phyloP scores from a whole-genome alignment of 2,329 filamentous ascomycete species.

The Diaporthe citrichinensis region DNA sequence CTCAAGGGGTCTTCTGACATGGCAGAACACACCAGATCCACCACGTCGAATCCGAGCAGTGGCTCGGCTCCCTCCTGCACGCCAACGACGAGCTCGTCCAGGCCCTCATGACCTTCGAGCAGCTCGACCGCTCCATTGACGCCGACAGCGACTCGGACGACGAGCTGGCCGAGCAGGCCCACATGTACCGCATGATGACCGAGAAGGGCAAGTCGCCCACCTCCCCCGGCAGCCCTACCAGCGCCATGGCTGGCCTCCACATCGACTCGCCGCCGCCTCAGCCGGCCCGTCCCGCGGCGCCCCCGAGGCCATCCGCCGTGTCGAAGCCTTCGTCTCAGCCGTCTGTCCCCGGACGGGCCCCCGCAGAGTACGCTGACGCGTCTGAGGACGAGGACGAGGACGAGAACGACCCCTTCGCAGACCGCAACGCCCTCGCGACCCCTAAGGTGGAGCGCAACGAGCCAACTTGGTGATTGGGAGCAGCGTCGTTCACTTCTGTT shows the following conservation, averaged over 20 bases:
- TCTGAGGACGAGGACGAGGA: slow-evolving; percentile 73
- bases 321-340: slow-evolving; percentile 67
- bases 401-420: slow-evolving; percentile 89
- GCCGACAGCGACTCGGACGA: slow-evolving; percentile 80
- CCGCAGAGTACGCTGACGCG: slow-evolving; percentile 69
- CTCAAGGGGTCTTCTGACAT: background rate
- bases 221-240: slow-evolving; percentile 57
- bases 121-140: slow-evolving; percentile 89
- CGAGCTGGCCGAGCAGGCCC: slow-evolving; percentile 76
- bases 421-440: slow-evolving; percentile 77
- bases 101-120: slow-evolving; percentile 93
- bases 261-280: slow-evolving; percentile 55
- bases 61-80: slow-evolving; percentile 89
- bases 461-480: slow-evolving; percentile 50
- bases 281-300: slow-evolving; percentile 58
- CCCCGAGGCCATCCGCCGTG: slow-evolving; percentile 61
- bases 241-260: slow-evolving; percentile 61
- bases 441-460: slow-evolving; percentile 56
- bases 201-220: slow-evolving; percentile 65
- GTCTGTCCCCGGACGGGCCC: slow-evolving; percentile 56
- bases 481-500: background rate
- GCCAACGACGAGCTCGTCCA: slow-evolving; percentile 97
- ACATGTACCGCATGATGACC: slow-evolving; percentile 72
- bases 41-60: slow-evolving; percentile 90
- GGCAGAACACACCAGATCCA: slow-evolving; percentile 73